Base-by-base conservation (phyloP, 2,329 filamentous ascomycete genomes). In the Trichophyton benhamiae region DNA sequence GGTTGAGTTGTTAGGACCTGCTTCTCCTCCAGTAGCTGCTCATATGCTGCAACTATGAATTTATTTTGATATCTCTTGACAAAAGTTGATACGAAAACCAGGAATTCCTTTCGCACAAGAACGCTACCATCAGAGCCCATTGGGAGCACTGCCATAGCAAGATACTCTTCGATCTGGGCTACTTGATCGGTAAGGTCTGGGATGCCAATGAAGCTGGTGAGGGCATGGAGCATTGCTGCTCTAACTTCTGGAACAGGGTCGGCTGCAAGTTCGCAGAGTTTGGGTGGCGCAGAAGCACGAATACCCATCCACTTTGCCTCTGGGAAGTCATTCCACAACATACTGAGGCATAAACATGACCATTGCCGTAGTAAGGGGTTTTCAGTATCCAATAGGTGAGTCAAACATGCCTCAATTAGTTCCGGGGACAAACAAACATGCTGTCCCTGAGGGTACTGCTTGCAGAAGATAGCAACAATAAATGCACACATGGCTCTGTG, bases 401-500 rank as follows among this genome's bases (percentile, higher is more conserved):
- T 80, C 46, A 97, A 77, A 71, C 92, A 97, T 67, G 87, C 92
- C 42, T 87, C 85, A 78, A 97, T 92, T 64, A 97, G 86, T 66
- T 96, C 91, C 0, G 87, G 88, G 66, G 89, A 89, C 67, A 96
- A 86, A 71, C 91, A 96, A 9, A 96, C 91, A 58, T 87, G 87
- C 73, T 96, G 91, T 1, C 92, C 94, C 65, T 94, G 89, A 65
- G 87, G 88, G 74, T 96, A 96, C 65, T 88, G 88, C 71, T 94
- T 95, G 82, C 94, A 99, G 65, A 99, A 90, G 82, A 96, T 95
- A 27, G 92, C 88, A 48, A 97, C 84, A 64, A 99, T 96, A 71
- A 99, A 99, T 1, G 94, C 91, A 72, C 94, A 97, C 94, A 99
- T 99, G 49, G 94, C 94, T 70, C 95, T 90, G 77, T 99, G 94